Conservation (phyloP, 768 basidiomycete genomes). For the Tephrocybe sp. region DNA sequence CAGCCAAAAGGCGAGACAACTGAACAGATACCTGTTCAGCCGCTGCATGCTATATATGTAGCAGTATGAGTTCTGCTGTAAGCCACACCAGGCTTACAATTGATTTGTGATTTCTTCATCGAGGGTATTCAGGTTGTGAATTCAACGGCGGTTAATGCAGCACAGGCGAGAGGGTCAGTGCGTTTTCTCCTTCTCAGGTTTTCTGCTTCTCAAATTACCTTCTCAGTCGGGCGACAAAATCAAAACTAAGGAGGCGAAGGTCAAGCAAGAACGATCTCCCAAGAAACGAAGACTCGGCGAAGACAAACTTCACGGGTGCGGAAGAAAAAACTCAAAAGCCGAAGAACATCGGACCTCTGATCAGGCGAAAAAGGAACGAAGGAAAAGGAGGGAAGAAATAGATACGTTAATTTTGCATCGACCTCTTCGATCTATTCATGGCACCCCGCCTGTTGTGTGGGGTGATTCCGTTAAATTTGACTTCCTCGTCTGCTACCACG, state of each 20-base stretch:
- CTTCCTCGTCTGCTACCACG: too few species aligned
- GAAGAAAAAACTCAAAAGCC: conserved; percentile 23
- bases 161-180: conserved; percentile 38
- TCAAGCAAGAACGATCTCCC: conserved; percentile 29
- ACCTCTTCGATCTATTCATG: not conserved
- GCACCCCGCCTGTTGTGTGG: too few species aligned
- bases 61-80: too few species aligned
- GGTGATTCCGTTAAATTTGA: too few species aligned
- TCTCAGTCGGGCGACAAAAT: conserved; percentile 9
- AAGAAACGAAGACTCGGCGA: conserved; percentile 40
- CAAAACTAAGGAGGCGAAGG: conserved; percentile 9
- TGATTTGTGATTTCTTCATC: conserved; percentile 96
- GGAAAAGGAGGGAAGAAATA: conserved; percentile 44
- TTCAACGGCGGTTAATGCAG: conserved; percentile 70
- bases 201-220: not conserved
- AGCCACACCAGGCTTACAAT: too few species aligned
- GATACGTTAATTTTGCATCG: not conserved
- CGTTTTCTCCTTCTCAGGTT: conserved; percentile 3
- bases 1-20: too few species aligned
- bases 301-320: conserved; percentile 14
- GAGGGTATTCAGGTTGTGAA: conserved; percentile 92
- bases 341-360: conserved; percentile 63
- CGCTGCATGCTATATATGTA: too few species aligned
- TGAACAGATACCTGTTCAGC: too few species aligned
- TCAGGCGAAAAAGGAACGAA: conserved; percentile 80